Evolutionary conservation across 148 eudicot species (phyloP), one percentile per base, ranked within the genome.

Genomic region (Chenopodium quinoa): DNA sequence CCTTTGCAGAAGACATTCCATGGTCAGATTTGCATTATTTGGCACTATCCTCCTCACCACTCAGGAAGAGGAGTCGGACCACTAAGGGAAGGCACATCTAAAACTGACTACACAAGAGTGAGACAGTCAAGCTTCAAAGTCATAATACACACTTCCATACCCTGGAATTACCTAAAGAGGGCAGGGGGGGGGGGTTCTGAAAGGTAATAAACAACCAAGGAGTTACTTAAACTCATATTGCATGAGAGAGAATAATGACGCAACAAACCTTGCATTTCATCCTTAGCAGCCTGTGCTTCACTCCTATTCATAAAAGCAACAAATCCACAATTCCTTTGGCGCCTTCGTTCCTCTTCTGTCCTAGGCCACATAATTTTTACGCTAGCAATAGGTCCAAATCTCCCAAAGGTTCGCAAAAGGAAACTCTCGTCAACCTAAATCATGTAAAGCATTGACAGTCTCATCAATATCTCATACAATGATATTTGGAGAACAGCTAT

Each of bases 331-430:
- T 93, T 92, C 81, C 98, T 90, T 89, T 96, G 94, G 80, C 99
- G 89, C 75, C 92, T 90, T 77, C 88, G 83, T 82, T 94, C 99
- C 88, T 96, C 99, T 83, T 96, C 99, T 76, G 99, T 96, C 86
- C 99, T 91, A 20, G 99, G 99, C 99, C 99, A 96, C 99, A 96
- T 96, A 73, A 96, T 96, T 84, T 96, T 96, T 64, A 96, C 99
- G 86, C 99, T 96, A 71, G 99, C 99, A 87, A 96, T 94, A 48
- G 99, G 99, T 47, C 99, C 99, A 85, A 96, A 96, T 82, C 99
- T 89, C 84, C 99, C 99, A 84, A 96, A 96, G 54, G 99, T 96
- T 79, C 98, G 91, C 86, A 96, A 86, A 79, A 96, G 98, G 78
- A 96, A 96, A 87, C 89, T 96, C 80, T 96, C 99, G 90, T 96